Base-by-base conservation (phyloP, 495 filamentous ascomycete genomes). In the Diplogelasinospora grovesii region DNA sequence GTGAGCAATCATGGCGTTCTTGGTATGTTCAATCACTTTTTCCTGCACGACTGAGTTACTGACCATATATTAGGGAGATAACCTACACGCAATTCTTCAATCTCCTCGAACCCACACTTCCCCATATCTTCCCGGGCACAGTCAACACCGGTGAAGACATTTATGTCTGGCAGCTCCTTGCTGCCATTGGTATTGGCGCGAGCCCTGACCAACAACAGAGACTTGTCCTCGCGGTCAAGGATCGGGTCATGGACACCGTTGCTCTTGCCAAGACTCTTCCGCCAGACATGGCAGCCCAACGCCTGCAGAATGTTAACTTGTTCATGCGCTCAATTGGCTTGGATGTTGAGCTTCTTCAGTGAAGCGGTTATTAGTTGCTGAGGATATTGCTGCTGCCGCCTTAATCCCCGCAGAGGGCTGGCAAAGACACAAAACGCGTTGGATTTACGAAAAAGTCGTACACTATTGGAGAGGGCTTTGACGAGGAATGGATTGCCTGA, bases 271-370 rank as follows among this genome's bases (percentile, higher is more conserved):
- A 92, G 69, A 86, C 84, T 2, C 77, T 97, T 10, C 92, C 93
- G 9, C 71, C 79, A 13, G 87, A 92, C 28, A 81, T 95, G 77
- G 77, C 82, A 13, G 79, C 75, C 50, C 75, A 82, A 56, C 81
- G 89, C 40, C 70, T 93, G 32, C 81, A 81, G 42, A 90, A 95
- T 56, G 93, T 98, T 49, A 97, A 98, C 62, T 67, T 98, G 21
- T 98, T 98, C 60, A 96, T 98, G 90, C 79, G 87, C 47, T 92
- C 90, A 37, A 97, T 98, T 60, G 93, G 92, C 4, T 72, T 98
- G 51, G 93, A 97, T 69, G 92, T 98, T 23, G 92, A 95, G 52
- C 69, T 96, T 43, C 79, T 98, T 48, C 82, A 85, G 57, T 95
- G 54, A 77, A 43, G 40, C 21, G 18, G 9, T 5, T 44, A 14